A percentile compares a stretch with the other conserved stretches of the same genome.
Conservation (phyloP, 2,329 filamentous ascomycete genomes). For the Colletotrichum navitas region DNA sequence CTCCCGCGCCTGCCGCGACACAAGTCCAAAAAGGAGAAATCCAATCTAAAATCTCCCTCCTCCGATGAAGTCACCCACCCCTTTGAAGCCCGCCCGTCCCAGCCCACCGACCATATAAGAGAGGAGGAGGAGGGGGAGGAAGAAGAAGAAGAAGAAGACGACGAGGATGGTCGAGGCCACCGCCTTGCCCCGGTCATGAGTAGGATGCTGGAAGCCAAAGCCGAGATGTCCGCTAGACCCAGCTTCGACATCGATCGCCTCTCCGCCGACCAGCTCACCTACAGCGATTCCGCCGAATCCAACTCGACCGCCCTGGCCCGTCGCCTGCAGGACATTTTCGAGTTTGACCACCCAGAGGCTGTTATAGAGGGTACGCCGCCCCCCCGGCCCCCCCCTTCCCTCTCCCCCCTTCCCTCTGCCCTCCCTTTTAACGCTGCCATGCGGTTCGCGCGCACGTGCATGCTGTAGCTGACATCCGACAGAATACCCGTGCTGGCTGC, state of each 20-base stretch:
- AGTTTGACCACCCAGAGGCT: conserved; percentile 84
- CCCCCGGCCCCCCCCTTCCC: no score
- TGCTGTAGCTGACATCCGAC: conserved; percentile 39
- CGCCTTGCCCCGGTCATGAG: conserved; percentile 79
- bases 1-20: conserved; percentile 61
- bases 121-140: conserved; percentile 13
- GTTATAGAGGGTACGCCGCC: conserved; percentile 81
- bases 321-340: conserved; percentile 85
- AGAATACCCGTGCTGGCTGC: conserved; percentile 94
- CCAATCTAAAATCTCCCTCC: conserved; percentile 53
- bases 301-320: conserved; percentile 73
- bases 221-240: conserved; percentile 70
- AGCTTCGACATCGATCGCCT: conserved; percentile 67
- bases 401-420: no score
- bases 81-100: conserved; percentile 43
- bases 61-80: conserved; percentile 51
- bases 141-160: conserved; percentile 16
- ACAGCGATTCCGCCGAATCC: conserved; percentile 50
- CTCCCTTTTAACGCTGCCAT: not conserved
- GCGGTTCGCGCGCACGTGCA: not conserved
- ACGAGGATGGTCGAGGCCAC: conserved; percentile 51
- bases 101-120: conserved; percentile 32
- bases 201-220: conserved; percentile 80
- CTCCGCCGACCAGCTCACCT: conserved; percentile 55
- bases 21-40: conserved; percentile 59